phyloP scores from a whole-genome alignment of 2,329 filamentous ascomycete genomes.

The Xylariaceae sp. region DNA sequence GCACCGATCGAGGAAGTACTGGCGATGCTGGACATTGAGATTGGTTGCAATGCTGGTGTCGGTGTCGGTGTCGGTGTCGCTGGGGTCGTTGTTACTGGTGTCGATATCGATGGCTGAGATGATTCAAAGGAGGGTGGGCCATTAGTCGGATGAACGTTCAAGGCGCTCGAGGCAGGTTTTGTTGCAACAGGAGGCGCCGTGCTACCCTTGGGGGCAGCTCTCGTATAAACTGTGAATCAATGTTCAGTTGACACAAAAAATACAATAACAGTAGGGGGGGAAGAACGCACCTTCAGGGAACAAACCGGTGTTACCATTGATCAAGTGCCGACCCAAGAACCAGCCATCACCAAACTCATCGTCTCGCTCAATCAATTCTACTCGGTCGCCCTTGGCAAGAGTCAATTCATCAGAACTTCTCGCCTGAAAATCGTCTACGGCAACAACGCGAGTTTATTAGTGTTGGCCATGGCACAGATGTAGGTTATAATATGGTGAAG shows the following conservation, averaged over 20 bases:
- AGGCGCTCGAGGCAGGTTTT: slow-evolving; percentile 30
- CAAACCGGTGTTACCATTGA: slow-evolving; percentile 68
- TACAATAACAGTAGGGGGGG: neutral
- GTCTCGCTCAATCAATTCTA: slow-evolving; percentile 77
- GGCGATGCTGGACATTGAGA: slow-evolving; percentile 18
- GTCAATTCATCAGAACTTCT: slow-evolving; percentile 90
- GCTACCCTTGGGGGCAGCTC: slow-evolving; percentile 46
- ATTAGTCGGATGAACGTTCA: slow-evolving; percentile 22
- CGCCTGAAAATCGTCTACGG: slow-evolving; percentile 83
- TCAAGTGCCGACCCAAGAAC: slow-evolving; percentile 71
- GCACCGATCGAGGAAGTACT: slow-evolving; percentile 24
- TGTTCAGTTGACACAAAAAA: slow-evolving; percentile 13
- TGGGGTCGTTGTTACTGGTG: slow-evolving; percentile 27
- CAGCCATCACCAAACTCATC: slow-evolving; percentile 86
- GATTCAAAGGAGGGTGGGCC: slow-evolving; percentile 19
- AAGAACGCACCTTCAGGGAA: slow-evolving; percentile 69
- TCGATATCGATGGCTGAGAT: slow-evolving; percentile 20
- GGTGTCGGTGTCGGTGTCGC: slow-evolving; percentile 20
- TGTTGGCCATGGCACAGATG: neutral
- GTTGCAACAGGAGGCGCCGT: slow-evolving; percentile 20
- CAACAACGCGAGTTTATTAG: slow-evolving; percentile 4
- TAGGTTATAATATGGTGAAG: neutral
- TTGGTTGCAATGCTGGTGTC: slow-evolving; percentile 27
- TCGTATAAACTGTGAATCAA: slow-evolving; percentile 51
- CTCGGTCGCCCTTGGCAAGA: slow-evolving; percentile 75